Base-by-base conservation (phyloP, 2,329 filamentous ascomycete genomes). In the Xylariaceae sp. region DNA sequence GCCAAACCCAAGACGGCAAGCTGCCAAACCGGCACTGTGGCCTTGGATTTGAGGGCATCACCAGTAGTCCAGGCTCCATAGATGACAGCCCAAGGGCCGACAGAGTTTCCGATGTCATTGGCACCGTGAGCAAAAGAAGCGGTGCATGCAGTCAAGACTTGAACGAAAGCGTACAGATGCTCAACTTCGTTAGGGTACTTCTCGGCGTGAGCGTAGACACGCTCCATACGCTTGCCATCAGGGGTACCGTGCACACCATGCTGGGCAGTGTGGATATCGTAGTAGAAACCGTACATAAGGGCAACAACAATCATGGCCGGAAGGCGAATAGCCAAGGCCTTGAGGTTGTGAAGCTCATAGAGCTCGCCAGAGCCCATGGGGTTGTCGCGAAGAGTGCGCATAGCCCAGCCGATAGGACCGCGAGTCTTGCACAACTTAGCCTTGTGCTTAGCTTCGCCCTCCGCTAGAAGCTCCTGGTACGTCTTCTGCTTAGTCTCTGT, bases 191-290 rank as follows among this genome's bases (percentile, higher is more conserved):
- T 88, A 60, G 82, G 74, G 65, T 88, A 89, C 70, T 88, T 87
- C 57, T 76, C 70, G 6, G 86, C 86, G 48, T 80, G 69, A 26
- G 76, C 75, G 69, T 91, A 91, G 53, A 89, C 85, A 36, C 81
- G 77, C 65, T 81, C 75, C 87, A 91, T 90, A 57, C 89, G 86
- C 29, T 75, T 75, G 53, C 88, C 89, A 56, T 92, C 88, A 6
- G 88, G 88, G 1, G 88, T 91, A 18, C 88, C 88, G 10, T 77
- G 68, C 37, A 90, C 80, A 67, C 89, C 89, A 46, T 78, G 77
- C 76, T 92, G 89, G 4, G 87, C 87, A 42, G 82, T 80, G 78
- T 92, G 89, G 66, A 92, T 93, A 63, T 93, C 89, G 74, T 92
- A 93, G 79, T 92, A 79, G 21, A 87, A 69, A 70, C 90, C 90